Base-by-base conservation (phyloP, 257 asterid species). In the Solanum tarijense region DNA sequence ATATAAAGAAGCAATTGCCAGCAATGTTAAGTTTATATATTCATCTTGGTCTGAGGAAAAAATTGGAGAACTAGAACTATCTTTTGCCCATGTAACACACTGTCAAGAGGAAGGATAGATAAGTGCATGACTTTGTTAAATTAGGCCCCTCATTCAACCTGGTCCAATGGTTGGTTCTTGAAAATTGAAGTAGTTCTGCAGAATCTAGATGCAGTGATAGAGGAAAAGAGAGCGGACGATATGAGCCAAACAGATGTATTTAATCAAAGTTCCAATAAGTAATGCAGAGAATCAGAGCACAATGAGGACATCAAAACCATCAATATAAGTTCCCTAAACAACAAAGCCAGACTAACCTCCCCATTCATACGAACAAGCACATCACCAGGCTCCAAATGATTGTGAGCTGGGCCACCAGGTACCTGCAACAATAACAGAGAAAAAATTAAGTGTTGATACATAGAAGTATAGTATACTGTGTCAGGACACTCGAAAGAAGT, bases 381-480 rank as follows among this genome's bases (percentile, higher is more conserved):
- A 88, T 97, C 99, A 86, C 99, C 99, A 82, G 99, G 99, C 94
- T 97, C 98, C 93, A 97, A 93, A 91, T 87, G 96, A 87, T 92
- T 94, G 90, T 97, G 94, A 75, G 96, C 99, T 83, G 99, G 99
- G 82, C 99, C 99, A 87, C 95, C 94, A 38, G 99, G 99, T 86
- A 97, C 99, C 99, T 97, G 92, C 87, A 86, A 90, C 78, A 88
- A 90, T 72, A 74, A 87, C 58, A 88, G 83, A 85, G 78, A 85
- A 27, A 36, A 35, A 46, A 55, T 14, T 9, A 75, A 73, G 62
- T 31, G 8, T 35, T 41, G 62, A 65, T 85, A 68, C 65, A 85
- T 65, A 85, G 62, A 72, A 85, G 21, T 39, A 55, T 55, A 18
- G 25, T 20, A n/a, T 25, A 52, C 72, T 29, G 27, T 85, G 35